Percentiles rank a stretch among this genome's conserved stretches.
phyloP scores from a whole-genome alignment of 805 yeast genomes.

The Pichia paraexigua region DNA sequence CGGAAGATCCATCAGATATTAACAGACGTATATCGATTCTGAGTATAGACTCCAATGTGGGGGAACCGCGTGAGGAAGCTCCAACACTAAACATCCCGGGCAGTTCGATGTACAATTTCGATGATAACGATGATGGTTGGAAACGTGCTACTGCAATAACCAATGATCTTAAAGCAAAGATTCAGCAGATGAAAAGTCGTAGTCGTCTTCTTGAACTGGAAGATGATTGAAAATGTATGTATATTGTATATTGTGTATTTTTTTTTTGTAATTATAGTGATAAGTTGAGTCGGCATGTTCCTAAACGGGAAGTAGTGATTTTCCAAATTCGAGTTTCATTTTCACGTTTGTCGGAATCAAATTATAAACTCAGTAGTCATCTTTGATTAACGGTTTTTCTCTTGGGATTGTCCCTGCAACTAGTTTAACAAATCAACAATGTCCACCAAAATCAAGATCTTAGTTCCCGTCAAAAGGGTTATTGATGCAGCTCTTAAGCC shows the following conservation, averaged over 20 bases:
- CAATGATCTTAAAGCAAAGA: constrained; percentile 73
- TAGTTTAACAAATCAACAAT: constrained; percentile 9
- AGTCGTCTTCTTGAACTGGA: constrained; percentile 19
- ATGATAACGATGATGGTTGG: constrained; percentile 66
- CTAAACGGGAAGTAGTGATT: background rate
- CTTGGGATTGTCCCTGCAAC: background rate
- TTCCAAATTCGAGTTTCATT: background rate
- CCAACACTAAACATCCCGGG: constrained; percentile 8
- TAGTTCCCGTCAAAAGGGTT: constrained; percentile 93
- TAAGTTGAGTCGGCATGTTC: background rate
- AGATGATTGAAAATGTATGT: background rate
- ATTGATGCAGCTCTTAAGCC: constrained; percentile 93
- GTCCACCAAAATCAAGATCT: constrained; percentile 53
- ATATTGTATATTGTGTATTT: background rate
- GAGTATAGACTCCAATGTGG: constrained; percentile 22
- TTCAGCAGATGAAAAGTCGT: constrained; percentile 80
- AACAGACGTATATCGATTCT: constrained; percentile 28
- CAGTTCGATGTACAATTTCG: constrained; percentile 28
- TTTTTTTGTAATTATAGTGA: no score
- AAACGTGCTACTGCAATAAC: constrained; percentile 86
- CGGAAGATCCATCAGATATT: constrained; percentile 17
- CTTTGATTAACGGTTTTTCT: background rate
- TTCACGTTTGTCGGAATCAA: background rate
- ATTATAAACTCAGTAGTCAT: background rate
- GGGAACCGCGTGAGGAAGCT: constrained; percentile 9